Evolutionary conservation across 768 basidiomycete species (phyloP).

Genomic region (Lyophyllum semitale): DNA sequence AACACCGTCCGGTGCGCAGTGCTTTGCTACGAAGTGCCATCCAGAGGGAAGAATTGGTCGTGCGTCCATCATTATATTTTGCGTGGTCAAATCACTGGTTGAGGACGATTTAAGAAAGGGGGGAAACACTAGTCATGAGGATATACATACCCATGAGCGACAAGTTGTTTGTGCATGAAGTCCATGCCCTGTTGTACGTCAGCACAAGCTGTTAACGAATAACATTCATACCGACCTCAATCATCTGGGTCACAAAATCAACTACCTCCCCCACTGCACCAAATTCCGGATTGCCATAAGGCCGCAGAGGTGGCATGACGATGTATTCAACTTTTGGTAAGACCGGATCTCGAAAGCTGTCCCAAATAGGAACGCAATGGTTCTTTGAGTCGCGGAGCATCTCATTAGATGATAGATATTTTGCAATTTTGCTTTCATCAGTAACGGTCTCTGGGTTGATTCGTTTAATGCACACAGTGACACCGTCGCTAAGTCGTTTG

Average conservation of each 20-base stretch:
- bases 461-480: constrained; percentile 10
- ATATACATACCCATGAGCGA: constrained; percentile 30
- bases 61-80: constrained; percentile 41
- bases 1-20: constrained; percentile 31
- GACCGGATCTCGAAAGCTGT: constrained; percentile 18
- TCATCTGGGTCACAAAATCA: constrained; percentile 32
- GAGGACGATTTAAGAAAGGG: background rate
- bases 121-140: background rate
- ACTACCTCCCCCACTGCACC: constrained; percentile 26
- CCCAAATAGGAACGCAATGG: constrained; percentile 18
- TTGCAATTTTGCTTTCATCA: constrained; percentile 9
- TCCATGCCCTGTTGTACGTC: constrained; percentile 23
- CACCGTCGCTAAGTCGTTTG: background rate
- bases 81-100: constrained; percentile 28
- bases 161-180: constrained; percentile 31
- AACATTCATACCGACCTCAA: constrained; percentile 2
- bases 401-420: constrained; percentile 7
- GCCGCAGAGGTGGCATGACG: constrained; percentile 38
- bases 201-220: background rate
- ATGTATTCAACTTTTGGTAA: constrained; percentile 17
- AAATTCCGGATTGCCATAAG: constrained; percentile 36
- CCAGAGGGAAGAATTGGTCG: constrained; percentile 30
- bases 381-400: constrained; percentile 10
- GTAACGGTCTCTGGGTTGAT: constrained; percentile 5
- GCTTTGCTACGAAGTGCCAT: constrained; percentile 34